Evolutionary conservation across 352 stramenopile species (phyloP).

Genomic region (Blastocystis sp.): DNA sequence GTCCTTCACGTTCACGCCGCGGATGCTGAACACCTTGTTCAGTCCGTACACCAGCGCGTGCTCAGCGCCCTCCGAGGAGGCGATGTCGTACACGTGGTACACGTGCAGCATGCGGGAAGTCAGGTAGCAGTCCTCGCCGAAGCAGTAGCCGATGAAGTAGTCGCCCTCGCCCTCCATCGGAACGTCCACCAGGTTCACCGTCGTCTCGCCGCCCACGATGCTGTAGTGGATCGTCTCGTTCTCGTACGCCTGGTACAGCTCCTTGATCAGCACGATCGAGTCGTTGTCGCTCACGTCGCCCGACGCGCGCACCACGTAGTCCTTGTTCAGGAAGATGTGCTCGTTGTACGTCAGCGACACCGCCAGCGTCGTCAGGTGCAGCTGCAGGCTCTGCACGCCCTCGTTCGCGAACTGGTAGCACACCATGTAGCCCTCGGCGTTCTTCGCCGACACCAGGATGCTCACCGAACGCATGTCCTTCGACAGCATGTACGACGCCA

Average conservation of each 20-base stretch:
- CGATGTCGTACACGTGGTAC: constrained; percentile 34
- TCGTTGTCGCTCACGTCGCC: not conserved
- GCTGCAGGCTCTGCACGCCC: constrained; percentile 15
- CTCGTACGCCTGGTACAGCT: constrained; percentile 1
- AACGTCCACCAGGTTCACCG: constrained; percentile 11
- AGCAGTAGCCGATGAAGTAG: constrained; percentile 60
- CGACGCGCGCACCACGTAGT: not conserved
- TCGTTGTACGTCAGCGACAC: constrained; percentile 13
- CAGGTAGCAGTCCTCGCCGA: constrained; percentile 57
- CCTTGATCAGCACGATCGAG: not conserved
- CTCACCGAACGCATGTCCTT: not conserved
- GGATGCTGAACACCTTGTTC: constrained; percentile 26
- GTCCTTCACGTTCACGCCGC: constrained; percentile 42
- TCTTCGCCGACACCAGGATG: not conserved
- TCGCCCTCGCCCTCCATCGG: constrained; percentile 26
- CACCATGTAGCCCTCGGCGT: not conserved
- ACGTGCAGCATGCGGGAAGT: not conserved
- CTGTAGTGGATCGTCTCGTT: constrained; percentile 6
- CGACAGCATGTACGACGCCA: not conserved
- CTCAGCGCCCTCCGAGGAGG: constrained; percentile 1
- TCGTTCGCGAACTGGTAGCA: constrained; percentile 42
- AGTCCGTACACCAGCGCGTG: constrained; percentile 57
- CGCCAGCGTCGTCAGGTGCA: not conserved
- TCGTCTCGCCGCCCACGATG: not conserved
- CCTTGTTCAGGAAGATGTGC: constrained; percentile 17